A percentile compares a stretch with the other conserved stretches of the same genome.
Evolutionary conservation across 2,329 filamentous ascomycete species (phyloP).

Genomic region (Colletotrichum sp.): DNA sequence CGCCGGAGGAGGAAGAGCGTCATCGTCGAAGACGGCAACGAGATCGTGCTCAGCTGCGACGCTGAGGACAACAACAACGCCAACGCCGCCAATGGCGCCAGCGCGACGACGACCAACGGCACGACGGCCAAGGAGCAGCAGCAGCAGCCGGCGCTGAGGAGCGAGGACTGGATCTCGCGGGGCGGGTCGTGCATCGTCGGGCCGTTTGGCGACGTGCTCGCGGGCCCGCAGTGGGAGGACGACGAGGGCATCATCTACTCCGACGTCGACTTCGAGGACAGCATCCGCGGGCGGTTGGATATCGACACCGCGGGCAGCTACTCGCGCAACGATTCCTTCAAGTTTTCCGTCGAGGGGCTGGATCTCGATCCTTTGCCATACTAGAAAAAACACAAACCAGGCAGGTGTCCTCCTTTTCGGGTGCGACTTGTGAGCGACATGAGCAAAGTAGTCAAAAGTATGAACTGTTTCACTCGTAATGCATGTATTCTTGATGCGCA

Average conservation of each 20-base stretch:
- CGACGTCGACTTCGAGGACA: constrained; percentile 89
- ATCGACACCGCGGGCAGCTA: constrained; percentile 87
- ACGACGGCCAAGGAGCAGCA: not conserved
- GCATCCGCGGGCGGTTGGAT: constrained; percentile 80
- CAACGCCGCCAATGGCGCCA: constrained; percentile 5
- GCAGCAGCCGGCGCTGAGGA: not conserved
- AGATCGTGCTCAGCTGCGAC: constrained; percentile 52
- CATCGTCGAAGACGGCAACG: constrained; percentile 59
- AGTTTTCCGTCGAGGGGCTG: constrained; percentile 63
- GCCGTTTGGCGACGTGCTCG: constrained; percentile 79
- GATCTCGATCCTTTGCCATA: constrained; percentile 65
- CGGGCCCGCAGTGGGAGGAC: constrained; percentile 86
- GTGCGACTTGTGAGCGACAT: not conserved
- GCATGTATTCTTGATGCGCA: constrained; percentile 8
- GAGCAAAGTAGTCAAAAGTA: not conserved
- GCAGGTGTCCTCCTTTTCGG: too few species aligned
- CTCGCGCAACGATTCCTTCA: constrained; percentile 71
- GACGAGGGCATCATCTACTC: constrained; percentile 68
- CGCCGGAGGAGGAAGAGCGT: constrained; percentile 43
- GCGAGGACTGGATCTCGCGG: constrained; percentile 61
- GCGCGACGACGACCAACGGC: not conserved
- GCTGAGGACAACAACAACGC: constrained; percentile 17
- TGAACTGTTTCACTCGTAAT: constrained; percentile 2
- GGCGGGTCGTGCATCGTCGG: constrained; percentile 86
- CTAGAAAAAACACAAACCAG: constrained; percentile 2